Base-by-base conservation (phyloP, 192 early-diverging fungal genomes). In the Chytriomyces hyalinus region DNA sequence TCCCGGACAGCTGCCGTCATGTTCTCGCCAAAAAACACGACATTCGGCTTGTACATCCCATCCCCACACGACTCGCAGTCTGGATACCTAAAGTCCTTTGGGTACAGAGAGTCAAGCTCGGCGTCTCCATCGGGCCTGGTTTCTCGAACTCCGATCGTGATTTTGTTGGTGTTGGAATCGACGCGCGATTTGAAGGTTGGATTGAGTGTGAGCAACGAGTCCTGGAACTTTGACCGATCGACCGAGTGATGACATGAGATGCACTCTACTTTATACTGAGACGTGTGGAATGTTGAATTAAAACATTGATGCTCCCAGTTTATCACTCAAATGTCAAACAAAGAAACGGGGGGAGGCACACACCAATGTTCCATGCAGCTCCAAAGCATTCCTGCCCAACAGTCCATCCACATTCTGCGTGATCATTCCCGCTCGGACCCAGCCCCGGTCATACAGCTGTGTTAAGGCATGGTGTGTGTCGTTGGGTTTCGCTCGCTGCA, bases 401-500 rank as follows among this genome's bases (percentile, higher is more conserved):
- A 97, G 77, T 2, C 90, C 89, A 69, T 98, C 96, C 22, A 98
- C 96, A 78, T 98, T 98, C 73, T 98, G 96, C 8, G 96, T 97
- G 44, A 97, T 90, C 26, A 98, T 20, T 62, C 45, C 90, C 80
- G 10, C 73, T 57, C 61, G 22, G 53, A 92, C 65, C 74, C 84
- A 80, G 0, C 85, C 84, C 6, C 71, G 20, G 1, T 79, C 51
- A 70, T 90, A 85, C 6, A 94, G 79, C 6, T 78, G 65, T 24
- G 87, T 74, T 11, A 96, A 66, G 9, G 90, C 83, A 28, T 73
- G 64, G 77, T 98, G 96, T 6, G 93, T 87, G 0, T 77, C 61
- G 77, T 98, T 98, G 22, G 94, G 94, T 46, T 84, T 77, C 0
- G 94, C 91, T 5, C 71, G 78, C 65, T 84, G 79, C 65, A 96